phyloP scores from a whole-genome alignment of 345 rosid species.

The Salix suchowensis region DNA sequence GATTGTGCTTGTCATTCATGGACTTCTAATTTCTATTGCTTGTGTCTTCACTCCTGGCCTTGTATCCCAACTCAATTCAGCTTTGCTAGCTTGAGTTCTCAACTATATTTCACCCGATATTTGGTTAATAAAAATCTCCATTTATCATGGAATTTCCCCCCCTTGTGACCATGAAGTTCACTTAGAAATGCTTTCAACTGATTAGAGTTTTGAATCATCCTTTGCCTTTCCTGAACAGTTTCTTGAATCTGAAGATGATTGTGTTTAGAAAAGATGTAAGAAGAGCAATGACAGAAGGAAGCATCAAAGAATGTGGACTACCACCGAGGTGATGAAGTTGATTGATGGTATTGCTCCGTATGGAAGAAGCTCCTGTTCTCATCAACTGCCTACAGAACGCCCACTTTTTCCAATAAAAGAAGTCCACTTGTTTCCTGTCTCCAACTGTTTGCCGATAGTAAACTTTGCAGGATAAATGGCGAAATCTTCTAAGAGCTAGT shows the following conservation, averaged over 20 bases:
- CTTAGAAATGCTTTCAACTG: background rate
- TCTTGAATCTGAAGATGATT: slow-evolving; percentile 46
- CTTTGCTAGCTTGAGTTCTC: background rate
- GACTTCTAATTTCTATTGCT: background rate
- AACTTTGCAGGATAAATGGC: slow-evolving; percentile 81
- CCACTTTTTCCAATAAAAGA: slow-evolving; percentile 18
- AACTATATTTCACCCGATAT: background rate
- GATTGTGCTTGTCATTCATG: background rate
- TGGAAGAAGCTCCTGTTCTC: slow-evolving; percentile 67
- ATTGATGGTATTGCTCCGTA: slow-evolving; percentile 77
- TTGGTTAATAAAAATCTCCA: too few species aligned
- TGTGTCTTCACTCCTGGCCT: background rate
- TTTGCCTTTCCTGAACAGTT: slow-evolving; percentile 21
- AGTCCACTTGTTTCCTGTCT: slow-evolving; percentile 10
- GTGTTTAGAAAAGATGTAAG: slow-evolving; percentile 31
- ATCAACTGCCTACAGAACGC: slow-evolving; percentile 67
- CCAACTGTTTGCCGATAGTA: slow-evolving; percentile 5
- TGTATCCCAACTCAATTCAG: background rate
- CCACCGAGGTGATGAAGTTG: slow-evolving; percentile 66
- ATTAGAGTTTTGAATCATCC: background rate
- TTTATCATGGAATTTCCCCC: background rate
- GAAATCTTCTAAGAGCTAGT: slow-evolving; percentile 78
- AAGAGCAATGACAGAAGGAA: slow-evolving; percentile 62
- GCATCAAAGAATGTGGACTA: slow-evolving; percentile 86
- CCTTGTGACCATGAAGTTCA: background rate